Evolutionary conservation across 352 stramenopile genomes (phyloP).

Genomic region (Ophiocytium majus): DNA sequence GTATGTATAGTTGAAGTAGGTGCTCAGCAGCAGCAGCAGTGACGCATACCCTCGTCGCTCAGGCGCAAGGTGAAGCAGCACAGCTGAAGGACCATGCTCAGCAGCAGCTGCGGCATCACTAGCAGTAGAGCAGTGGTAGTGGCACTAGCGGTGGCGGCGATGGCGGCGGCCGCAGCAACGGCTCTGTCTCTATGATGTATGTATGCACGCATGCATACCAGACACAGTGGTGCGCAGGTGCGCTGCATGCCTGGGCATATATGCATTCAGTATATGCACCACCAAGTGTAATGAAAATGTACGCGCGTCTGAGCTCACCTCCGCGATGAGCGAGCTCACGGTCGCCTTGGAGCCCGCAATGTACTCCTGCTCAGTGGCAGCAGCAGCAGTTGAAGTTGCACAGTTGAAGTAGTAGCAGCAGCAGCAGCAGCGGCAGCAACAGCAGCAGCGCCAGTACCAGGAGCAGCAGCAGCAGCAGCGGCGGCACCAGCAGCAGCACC

Average conservation of each 20-base stretch:
- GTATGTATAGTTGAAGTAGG: background rate
- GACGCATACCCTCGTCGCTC: background rate
- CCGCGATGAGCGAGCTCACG: slow-evolving; percentile 2
- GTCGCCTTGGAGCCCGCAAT: background rate
- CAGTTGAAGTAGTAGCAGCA: background rate
- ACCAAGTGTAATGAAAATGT: too few species aligned
- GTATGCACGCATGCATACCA: too few species aligned
- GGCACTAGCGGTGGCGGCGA: background rate
- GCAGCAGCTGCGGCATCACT: background rate
- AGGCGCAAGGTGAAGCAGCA: background rate
- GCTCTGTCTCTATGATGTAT: too few species aligned
- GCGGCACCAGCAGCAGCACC: background rate
- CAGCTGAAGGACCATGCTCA: background rate
- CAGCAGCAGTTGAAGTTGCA: background rate
- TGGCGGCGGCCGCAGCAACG: too few species aligned
- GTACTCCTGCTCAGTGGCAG: background rate
- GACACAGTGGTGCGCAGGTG: too few species aligned
- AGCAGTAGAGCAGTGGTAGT: background rate
- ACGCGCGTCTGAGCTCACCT: too few species aligned
- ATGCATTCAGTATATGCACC: too few species aligned
- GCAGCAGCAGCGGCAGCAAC: background rate
- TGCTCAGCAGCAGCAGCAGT: background rate
- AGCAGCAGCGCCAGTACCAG: background rate
- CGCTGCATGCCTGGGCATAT: too few species aligned
- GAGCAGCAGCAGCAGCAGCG: background rate